Conservation (phyloP, 371 early-diverging fungal genomes). For the Mortierella sp. region DNA sequence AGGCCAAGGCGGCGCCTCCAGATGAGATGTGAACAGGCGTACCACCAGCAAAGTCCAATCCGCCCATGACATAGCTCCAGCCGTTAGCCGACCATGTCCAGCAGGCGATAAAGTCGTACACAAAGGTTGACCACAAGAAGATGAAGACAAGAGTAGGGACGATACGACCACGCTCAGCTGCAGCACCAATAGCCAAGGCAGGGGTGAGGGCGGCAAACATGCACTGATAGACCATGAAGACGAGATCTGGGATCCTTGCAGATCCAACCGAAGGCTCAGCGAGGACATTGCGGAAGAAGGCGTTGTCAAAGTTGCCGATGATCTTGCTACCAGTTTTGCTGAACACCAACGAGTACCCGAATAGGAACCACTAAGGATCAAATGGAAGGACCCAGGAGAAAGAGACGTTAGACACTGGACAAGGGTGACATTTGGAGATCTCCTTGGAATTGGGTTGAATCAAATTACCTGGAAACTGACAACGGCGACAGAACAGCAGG, state of each 20-base stretch:
- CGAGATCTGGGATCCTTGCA: slow-evolving; percentile 71
- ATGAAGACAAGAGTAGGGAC: slow-evolving; percentile 89
- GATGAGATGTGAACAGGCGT: slow-evolving; percentile 93
- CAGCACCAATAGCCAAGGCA: slow-evolving; percentile 91
- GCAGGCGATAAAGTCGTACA: slow-evolving; percentile 89
- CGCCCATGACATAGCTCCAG: slow-evolving; percentile 82
- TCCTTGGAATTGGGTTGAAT: not conserved
- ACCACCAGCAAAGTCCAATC: slow-evolving; percentile 89
- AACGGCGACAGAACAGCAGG: slow-evolving; percentile 49
- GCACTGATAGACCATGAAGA: slow-evolving; percentile 81
- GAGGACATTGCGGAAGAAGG: slow-evolving; percentile 70
- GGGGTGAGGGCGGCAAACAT: slow-evolving; percentile 91
- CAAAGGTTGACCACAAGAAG: slow-evolving; percentile 92
- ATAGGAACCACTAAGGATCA: slow-evolving; percentile 42
- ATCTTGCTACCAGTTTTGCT: slow-evolving; percentile 70
- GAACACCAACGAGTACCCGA: slow-evolving; percentile 83
- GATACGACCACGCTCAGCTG: slow-evolving; percentile 89
- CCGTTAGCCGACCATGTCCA: slow-evolving; percentile 94
- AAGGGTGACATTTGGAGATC: not conserved
- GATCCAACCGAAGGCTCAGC: slow-evolving; percentile 73
- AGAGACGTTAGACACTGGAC: too few species aligned
- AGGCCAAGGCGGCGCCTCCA: slow-evolving; percentile 91
- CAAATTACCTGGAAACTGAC: slow-evolving; percentile 42
- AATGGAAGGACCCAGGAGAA: not conserved
- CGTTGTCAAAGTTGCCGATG: slow-evolving; percentile 86